Evolutionary conservation across 176 grass and related monocot species (phyloP).

Genomic region (Lolium multiflorum): DNA sequence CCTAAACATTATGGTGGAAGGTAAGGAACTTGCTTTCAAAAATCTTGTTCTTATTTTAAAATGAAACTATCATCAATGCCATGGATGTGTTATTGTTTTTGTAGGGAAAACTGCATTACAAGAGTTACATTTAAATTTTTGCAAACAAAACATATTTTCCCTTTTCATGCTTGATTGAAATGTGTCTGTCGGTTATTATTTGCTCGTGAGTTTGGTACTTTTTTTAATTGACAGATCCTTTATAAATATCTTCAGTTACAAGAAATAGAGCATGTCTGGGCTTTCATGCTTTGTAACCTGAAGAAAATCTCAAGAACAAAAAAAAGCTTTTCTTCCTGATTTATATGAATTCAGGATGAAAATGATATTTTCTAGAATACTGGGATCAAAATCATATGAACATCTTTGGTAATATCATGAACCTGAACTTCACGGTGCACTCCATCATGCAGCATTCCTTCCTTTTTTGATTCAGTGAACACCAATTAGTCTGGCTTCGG

Average conservation of each 20-base stretch:
- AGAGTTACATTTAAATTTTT: not conserved
- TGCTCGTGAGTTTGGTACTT: too few relatives aligned
- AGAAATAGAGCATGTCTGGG: too few relatives aligned
- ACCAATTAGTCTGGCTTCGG: too few relatives aligned
- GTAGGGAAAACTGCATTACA: not conserved
- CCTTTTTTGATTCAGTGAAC: too few relatives aligned
- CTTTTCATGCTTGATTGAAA: not conserved
- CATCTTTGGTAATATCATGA: too few relatives aligned
- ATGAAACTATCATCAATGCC: not conserved
- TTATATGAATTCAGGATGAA: too few relatives aligned
- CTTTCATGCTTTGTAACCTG: constrained; percentile 5
- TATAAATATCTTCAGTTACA: not conserved
- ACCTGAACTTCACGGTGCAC: not conserved
- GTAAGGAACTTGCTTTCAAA: constrained; percentile 38
- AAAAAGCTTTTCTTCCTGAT: too few relatives aligned
- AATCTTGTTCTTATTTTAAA: not conserved
- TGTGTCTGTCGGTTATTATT: too few relatives aligned
- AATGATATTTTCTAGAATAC: too few relatives aligned
- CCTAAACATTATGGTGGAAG: constrained; percentile 80
- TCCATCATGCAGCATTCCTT: not conserved
- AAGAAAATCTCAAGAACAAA: not conserved
- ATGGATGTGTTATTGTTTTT: not conserved
- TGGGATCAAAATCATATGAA: too few relatives aligned
- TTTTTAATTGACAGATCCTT: too few relatives aligned
- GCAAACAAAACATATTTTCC: too few relatives aligned